Evolutionary conservation across 768 basidiomycete species (phyloP).

Genomic region (Lyophyllum semitale): DNA sequence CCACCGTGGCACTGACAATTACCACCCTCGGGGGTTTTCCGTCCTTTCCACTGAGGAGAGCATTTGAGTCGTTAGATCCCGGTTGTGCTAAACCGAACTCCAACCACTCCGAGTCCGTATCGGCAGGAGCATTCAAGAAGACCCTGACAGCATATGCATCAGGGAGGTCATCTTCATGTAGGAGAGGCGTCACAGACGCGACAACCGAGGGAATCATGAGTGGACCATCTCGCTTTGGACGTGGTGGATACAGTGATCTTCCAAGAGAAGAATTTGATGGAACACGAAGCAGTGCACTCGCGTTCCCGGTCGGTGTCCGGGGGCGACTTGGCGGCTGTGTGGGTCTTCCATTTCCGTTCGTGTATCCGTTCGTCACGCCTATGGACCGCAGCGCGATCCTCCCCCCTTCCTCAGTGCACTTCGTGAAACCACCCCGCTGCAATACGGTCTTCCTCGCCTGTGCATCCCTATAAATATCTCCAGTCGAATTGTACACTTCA

Average conservation of each 20-base stretch:
- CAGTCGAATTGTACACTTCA: conserved; percentile 63
- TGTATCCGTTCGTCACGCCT: conserved; percentile 23
- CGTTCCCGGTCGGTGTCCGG: conserved; percentile 37
- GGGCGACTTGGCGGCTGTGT: conserved; percentile 26
- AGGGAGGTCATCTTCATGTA: conserved; percentile 31
- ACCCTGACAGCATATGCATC: conserved; percentile 63
- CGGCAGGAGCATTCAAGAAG: conserved; percentile 54
- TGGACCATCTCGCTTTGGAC: conserved; percentile 51
- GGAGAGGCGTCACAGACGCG: conserved; percentile 55
- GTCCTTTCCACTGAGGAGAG: conserved; percentile 10
- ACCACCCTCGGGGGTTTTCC: conserved; percentile 45
- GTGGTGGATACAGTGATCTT: conserved; percentile 25
- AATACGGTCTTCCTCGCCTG: conserved; percentile 67
- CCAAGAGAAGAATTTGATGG: conserved; percentile 26
- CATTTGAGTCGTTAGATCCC: conserved; percentile 19
- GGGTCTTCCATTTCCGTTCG: conserved; percentile 24
- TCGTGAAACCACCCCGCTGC: conserved; percentile 58
- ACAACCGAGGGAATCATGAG: conserved; percentile 63
- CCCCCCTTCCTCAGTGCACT: conserved; percentile 63
- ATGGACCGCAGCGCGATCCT: conserved; percentile 53
- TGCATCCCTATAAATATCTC: conserved; percentile 54
- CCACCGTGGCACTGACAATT: conserved; percentile 60
- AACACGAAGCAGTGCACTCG: conserved; percentile 26
- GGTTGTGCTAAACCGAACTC: conserved; percentile 71
- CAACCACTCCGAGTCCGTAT: conserved; percentile 68